Conservation (phyloP, 768 basidiomycete species). For the Cubamyces lactineus region DNA sequence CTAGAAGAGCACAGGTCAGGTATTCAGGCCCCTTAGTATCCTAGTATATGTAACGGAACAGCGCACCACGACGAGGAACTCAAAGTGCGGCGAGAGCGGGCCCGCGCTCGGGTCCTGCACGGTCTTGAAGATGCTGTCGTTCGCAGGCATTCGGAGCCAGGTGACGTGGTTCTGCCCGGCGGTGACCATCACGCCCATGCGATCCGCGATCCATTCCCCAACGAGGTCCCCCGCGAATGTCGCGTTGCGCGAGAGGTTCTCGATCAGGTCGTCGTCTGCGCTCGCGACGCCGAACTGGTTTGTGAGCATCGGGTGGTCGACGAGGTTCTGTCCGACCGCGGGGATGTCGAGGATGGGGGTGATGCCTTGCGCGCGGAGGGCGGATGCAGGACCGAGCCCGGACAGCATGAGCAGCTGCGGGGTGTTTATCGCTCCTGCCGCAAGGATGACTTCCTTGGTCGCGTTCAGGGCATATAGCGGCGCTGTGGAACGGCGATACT, state of each 20-base stretch:
- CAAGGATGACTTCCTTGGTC: conserved; percentile 31
- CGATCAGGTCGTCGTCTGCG: conserved; percentile 14
- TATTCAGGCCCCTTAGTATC: background rate
- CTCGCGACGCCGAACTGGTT: conserved; percentile 24
- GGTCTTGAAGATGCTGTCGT: conserved; percentile 2
- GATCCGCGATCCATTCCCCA: conserved; percentile 19
- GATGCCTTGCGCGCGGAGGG: conserved; percentile 29
- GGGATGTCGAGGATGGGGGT: conserved; percentile 28
- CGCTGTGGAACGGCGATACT: too few species aligned
- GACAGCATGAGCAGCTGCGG: conserved; percentile 35
- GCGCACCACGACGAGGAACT: conserved; percentile 17
- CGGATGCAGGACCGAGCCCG: conserved; percentile 32
- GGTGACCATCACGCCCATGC: conserved; percentile 17
- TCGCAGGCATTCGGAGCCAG: conserved; percentile 13
- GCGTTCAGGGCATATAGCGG: conserved; percentile 19
- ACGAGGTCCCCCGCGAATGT: conserved; percentile 9
- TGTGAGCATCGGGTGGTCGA: conserved; percentile 31
- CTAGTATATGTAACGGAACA: background rate
- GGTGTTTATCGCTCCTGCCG: conserved; percentile 26
- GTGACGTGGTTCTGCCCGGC: conserved; percentile 12
- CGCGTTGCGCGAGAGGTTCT: conserved; percentile 20
- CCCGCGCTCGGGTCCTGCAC: conserved; percentile 22
- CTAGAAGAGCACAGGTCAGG: background rate
- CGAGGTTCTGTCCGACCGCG: conserved; percentile 35
- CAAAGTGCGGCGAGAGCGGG: conserved; percentile 19